Conservation (phyloP, 108 stramenopile species). For the Stephanodiscus triporus region DNA sequence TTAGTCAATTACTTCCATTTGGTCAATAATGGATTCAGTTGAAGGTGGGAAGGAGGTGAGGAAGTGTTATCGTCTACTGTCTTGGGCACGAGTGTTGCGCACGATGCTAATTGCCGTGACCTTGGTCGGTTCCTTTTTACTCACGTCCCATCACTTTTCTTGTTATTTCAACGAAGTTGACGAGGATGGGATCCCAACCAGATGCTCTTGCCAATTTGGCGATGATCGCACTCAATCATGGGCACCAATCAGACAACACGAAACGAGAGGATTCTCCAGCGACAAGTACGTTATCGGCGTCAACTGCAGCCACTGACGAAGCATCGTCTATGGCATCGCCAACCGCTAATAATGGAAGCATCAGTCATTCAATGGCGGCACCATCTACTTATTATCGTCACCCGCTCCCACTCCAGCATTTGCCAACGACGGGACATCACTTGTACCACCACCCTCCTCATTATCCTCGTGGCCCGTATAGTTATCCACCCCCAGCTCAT, state of each 20-base stretch:
- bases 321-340: not conserved
- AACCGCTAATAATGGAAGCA: not conserved
- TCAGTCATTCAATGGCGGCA: not conserved
- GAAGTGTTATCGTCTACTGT: not conserved
- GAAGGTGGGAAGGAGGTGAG: not conserved
- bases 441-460: constrained; percentile 9
- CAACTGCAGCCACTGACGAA: constrained; percentile 6
- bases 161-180: not conserved
- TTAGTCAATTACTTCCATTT: not conserved
- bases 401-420: constrained; percentile 2
- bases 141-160: not conserved
- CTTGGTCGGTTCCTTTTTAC: not conserved
- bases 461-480: constrained; percentile 12
- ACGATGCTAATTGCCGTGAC: not conserved
- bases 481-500: constrained; percentile 19
- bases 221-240: constrained; percentile 9
- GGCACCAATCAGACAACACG: constrained; percentile 1
- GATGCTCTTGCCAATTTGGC: constrained; percentile 14
- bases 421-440: constrained; percentile 5
- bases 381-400: constrained; percentile 15
- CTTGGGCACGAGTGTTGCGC: not conserved
- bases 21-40: not conserved
- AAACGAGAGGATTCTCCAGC: constrained; percentile 13
- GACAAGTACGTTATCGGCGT: constrained; percentile 5
- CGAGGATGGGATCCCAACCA: constrained; percentile 2